These are phyloP conservation scores for Cercospora janseana DNA, from an alignment of 2,329 filamentous ascomycete genomes.

Conservation along the genomic window DNA sequence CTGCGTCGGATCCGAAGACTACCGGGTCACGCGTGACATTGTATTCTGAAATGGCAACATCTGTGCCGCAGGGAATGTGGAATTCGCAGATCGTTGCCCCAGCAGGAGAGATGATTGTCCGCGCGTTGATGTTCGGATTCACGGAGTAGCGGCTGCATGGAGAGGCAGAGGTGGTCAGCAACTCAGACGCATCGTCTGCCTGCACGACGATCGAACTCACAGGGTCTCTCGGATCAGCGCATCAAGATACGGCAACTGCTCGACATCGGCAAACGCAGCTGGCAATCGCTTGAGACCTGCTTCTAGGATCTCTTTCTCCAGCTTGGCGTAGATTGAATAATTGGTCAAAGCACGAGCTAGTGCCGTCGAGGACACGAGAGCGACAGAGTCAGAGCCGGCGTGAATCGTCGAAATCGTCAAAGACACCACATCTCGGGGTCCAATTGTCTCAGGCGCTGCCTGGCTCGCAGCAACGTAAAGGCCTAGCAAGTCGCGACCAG, in stretches of 20 bases:
- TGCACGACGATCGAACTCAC: no score
- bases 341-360: constrained; percentile 1
- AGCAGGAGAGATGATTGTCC: constrained; percentile 9
- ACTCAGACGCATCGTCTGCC: no score
- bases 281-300: constrained; percentile 1
- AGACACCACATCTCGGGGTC: constrained; percentile 12
- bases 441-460: constrained; percentile 15
- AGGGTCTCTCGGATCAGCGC: constrained; percentile 17
- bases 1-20: constrained; percentile 41
- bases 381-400: constrained; percentile 16
- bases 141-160: constrained; percentile 2
- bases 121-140: constrained; percentile 15
- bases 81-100: constrained; percentile 26
- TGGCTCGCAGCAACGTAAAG: constrained; percentile 15
- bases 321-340: constrained; percentile 1
- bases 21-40: constrained; percentile 40
- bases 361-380: constrained; percentile 1
- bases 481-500: neutral
- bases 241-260: constrained; percentile 18
- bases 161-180: neutral
- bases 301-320: constrained; percentile 14
- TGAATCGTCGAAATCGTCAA: constrained; percentile 21
- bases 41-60: constrained; percentile 45
- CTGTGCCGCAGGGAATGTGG: constrained; percentile 38
- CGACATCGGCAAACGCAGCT: constrained; percentile 7